Base-by-base conservation (phyloP, 768 basidiomycete species). In the Suillus discolor region DNA sequence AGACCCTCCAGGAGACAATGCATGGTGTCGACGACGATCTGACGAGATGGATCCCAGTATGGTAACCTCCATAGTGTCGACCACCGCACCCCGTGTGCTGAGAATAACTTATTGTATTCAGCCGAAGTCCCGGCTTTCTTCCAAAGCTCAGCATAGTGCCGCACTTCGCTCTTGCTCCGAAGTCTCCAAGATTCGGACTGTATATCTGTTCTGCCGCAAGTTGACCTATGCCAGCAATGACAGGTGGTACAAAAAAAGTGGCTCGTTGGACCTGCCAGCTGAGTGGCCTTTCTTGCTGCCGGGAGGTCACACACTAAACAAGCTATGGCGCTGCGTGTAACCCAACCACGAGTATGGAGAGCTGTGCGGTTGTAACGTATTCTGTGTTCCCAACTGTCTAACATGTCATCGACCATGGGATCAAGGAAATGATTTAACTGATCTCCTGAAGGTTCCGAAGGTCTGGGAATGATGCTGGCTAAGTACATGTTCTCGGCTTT, bases 401-500 rank as follows among this genome's bases (percentile, higher is more conserved):
- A 41, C 5, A 84, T 64, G 20, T 83, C 75, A 3, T 77, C 59
- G 0, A 83, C 73, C 0, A 84, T 67, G 0, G 77, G 76, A 0
- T 42, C n/a, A 0, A 84, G 63, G 13, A 77, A 74, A 39, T 79
- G 75, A 38, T 82, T 81, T 1, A 80, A 61, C 44, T 82, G 65
- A 0, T 72, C 66, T 0, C 69, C 59, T 0, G 68, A 67, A 0
- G 81, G 80, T 23, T 81, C 73, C 2, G 70, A 61, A 0, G 81
- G 82, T 0, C 81, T 77, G 1, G 79, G 80, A 5, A 81, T 78
- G 41, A 81, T 69, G 0, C 74, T 79, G 0, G 72, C 74, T 0
- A 81, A 68, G 64, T 75, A 83, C 66, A 83, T 71, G 66, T 85
- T 80, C 31, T 82, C 75, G 0, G 69, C 68, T 12, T 75, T 73